Base-by-base conservation (phyloP, 2,329 filamentous ascomycete species). In the Huntiella decipiens region DNA sequence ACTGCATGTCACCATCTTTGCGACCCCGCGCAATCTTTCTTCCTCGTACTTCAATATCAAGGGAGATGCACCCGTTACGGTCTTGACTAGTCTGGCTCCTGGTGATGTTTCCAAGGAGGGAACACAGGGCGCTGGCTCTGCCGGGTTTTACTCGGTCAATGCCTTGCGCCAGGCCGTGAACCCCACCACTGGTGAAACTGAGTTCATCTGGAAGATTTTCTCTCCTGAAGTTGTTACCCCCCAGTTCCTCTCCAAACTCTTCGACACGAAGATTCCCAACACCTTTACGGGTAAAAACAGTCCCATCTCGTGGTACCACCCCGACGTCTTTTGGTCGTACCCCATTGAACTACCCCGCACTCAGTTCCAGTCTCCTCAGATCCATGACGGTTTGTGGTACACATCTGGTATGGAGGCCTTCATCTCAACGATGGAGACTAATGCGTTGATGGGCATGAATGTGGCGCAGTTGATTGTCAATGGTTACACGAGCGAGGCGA, bases 401-500 rank as follows among this genome's bases (percentile, higher is more conserved):
- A 80, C 77, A 0, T 76, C 74, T 8, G 77, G 74, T 2, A 92
- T 96, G 38, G 88, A 96, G 63, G 80, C 80, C 53, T 95, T 98
- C 58, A 92, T 96, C 53, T 91, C 82, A 7, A 94, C 86, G 0
- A 96, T 98, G 91, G 91, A 98, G 66, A 95, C 91, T 5, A 94
- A 79, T 58, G 82, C 84, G 1, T 61, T 96, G 53, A 91, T 91
- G 76, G 91, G 91, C 1, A 84, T 73, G 71, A 91, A 91, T 56
- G 77, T 91, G 15, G 84, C 83, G 6, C 70, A 68, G 51, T 62
- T 91, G 45, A 66, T 88, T 39, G 67, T 77, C 0, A 73, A 87
- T 54, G 72, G 73, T 19, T 45, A 46, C 44, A 16, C 28, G 16
- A n/a, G 13, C 12, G 7, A 38, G n/a, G 16, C 19, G 35, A 32